These are phyloP conservation scores for Dictyostelium firmibasis DNA, from an alignment of 78 protist genomes.

Conservation along the genomic window DNA sequence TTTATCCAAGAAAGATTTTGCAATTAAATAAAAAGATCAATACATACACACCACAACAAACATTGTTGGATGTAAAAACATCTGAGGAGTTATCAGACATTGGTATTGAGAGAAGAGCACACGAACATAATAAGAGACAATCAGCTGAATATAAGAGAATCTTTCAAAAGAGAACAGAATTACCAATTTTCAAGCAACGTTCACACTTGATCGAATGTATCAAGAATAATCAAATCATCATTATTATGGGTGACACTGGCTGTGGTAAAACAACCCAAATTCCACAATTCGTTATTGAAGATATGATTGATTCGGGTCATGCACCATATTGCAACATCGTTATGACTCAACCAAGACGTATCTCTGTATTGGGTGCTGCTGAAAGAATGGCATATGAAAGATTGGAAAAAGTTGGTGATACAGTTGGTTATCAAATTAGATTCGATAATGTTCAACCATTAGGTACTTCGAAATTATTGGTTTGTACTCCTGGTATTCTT, in stretches of 20 bases:
- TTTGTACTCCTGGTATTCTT: constrained; percentile 97
- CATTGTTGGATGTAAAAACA: not conserved
- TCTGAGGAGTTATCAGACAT: constrained; percentile 5
- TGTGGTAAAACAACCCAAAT: constrained; percentile 95
- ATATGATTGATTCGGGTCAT: constrained; percentile 71
- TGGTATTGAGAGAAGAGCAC: not conserved
- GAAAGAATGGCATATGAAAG: constrained; percentile 95
- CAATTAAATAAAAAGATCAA: not conserved
- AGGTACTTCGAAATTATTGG: constrained; percentile 92
- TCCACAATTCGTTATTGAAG: constrained; percentile 96
- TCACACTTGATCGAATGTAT: not conserved
- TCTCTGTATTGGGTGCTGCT: constrained; percentile 97
- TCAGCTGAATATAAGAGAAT: not conserved
- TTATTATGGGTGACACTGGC: constrained; percentile 85
- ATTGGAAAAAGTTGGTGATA: constrained; percentile 85
- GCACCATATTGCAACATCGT: constrained; percentile 69
- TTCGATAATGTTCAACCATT: constrained; percentile 88
- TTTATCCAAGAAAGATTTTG: not conserved
- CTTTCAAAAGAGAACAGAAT: not conserved
- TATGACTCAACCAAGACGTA: constrained; percentile 98
- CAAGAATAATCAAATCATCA: constrained; percentile 5
- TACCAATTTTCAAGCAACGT: constrained; percentile 20
- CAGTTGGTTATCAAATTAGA: constrained; percentile 95
- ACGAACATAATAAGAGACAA: not conserved
- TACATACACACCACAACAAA: not conserved